phyloP scores from a whole-genome alignment of 768 basidiomycete genomes.

The Pleurotus cornucopiae region DNA sequence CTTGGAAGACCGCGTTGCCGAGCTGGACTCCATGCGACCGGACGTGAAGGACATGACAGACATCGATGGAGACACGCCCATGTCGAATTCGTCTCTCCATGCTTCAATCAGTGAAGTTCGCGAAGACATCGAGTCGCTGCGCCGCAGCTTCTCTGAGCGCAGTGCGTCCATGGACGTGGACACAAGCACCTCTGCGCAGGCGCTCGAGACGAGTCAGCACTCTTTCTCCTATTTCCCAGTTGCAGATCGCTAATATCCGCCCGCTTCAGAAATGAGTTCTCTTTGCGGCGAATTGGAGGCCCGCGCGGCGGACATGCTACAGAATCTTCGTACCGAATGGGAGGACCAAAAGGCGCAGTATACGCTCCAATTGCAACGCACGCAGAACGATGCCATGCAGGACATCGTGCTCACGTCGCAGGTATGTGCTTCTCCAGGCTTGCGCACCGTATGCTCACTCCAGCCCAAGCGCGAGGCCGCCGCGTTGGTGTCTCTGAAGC shows the following conservation, averaged over 20 bases:
- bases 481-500: conserved; percentile 43
- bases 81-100: conserved; percentile 23
- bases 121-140: conserved; percentile 18
- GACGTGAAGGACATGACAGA: conserved; percentile 33
- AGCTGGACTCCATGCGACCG: conserved; percentile 35
- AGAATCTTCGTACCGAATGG: conserved; percentile 26
- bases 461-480: too few relatives aligned
- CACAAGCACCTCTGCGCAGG: too few relatives aligned
- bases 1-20: conserved; percentile 14
- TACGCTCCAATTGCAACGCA: conserved; percentile 37
- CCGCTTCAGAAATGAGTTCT: conserved; percentile 36
- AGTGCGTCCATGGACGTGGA: too few relatives aligned
- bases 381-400: conserved; percentile 33
- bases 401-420: conserved; percentile 26
- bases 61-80: conserved; percentile 24
- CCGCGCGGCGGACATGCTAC: conserved; percentile 38
- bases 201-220: too few relatives aligned
- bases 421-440: conserved; percentile 22
- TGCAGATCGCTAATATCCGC: too few relatives aligned
- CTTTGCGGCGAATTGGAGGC: conserved; percentile 37
- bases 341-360: conserved; percentile 42
- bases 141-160: not conserved
- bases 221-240: too few relatives aligned
- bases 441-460: not conserved
- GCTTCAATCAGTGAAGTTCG: conserved; percentile 34